Base-by-base conservation (phyloP, 2,329 filamentous ascomycete species). In the Parasarocladium wereldwijsianum region DNA sequence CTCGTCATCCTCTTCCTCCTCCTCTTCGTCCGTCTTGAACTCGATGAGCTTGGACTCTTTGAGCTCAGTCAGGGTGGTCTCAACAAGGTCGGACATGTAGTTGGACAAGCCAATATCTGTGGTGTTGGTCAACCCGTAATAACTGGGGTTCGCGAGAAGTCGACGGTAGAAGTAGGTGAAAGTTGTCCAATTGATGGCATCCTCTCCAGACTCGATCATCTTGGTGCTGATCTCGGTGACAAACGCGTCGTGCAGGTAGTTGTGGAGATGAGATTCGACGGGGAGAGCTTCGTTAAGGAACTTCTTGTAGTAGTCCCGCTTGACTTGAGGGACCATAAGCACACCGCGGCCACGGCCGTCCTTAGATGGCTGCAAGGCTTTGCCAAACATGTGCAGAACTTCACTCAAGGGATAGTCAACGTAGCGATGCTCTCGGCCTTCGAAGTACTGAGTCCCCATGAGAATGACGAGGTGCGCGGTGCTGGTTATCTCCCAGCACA, bases 121-220 rank as follows among this genome's bases (percentile, higher is more conserved):
- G 4, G 83, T 82, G 49, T 86, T 84, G 11, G 76, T 77, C 36
- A 98, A 61, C 41, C 84, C 82, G 58, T 98, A 98, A 61, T 86
- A 98, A 54, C 84, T 94, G 7, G 90, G 90, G 50, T 98, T 98
- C 17, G 87, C 86, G 20, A 96, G 68, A 21, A 98, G 68, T 34
- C 90, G 78, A 24, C 90, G 79, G 58, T 98, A 98, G 58, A 96
- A 94, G 60, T 93, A 98, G 8, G 87, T 94, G 50, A 94, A 96
- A 0, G 90, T 96, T 21, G 85, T 83, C 90, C 90, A 98, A 55
- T 93, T 92, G 41, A 98, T 86, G 8, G 87, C 90, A 57, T 96
- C 87, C 43, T 96, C 90, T 10, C 85, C 93, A 9, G 86, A 93
- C 44, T 84, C 75, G 36, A 98, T 90, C 51, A 86, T 93, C 62